Evolutionary conservation across 306 rosid genomes (phyloP).

Genomic region (Begonia masoniana): DNA sequence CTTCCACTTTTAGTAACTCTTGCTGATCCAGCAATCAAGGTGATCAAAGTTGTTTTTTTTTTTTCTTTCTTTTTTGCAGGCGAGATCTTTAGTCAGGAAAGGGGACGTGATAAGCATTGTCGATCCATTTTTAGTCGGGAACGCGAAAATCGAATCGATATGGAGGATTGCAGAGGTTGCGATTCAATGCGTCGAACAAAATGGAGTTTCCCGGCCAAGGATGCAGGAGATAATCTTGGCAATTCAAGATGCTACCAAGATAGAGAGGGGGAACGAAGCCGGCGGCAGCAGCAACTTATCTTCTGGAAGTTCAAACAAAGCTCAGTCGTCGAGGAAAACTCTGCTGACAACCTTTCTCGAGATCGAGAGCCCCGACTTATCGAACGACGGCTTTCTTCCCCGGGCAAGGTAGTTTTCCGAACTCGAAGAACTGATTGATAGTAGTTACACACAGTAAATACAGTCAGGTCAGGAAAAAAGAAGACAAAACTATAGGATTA

Average conservation of each 20-base stretch:
- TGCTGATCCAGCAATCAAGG: neutral
- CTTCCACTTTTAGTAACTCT: neutral
- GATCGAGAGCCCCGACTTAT: constrained; percentile 71
- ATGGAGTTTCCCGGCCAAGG: constrained; percentile 75
- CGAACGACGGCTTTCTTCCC: constrained; percentile 50
- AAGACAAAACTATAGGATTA: too few species aligned
- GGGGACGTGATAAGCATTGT: constrained; percentile 75
- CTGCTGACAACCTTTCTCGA: constrained; percentile 83
- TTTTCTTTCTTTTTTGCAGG: constrained; percentile 29
- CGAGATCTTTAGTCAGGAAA: constrained; percentile 53
- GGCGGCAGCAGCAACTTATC: constrained; percentile 27
- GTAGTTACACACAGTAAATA: too few species aligned
- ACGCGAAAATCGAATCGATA: constrained; percentile 59
- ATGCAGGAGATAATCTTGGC: constrained; percentile 93
- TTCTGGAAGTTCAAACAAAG: constrained; percentile 32
- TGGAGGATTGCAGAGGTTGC: constrained; percentile 91
- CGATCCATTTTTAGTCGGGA: constrained; percentile 52
- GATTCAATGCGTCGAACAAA: constrained; percentile 77
- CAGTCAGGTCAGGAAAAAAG: too few species aligned
- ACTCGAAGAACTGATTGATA: too few species aligned
- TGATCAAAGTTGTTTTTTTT: constrained; percentile 1
- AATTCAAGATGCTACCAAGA: constrained; percentile 73
- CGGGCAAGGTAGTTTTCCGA: constrained; percentile 44
- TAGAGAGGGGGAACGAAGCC: constrained; percentile 42
- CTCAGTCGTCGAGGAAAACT: constrained; percentile 76